Base-by-base conservation (phyloP, 495 filamentous ascomycete genomes). In the Opeltia flavorubescens region DNA sequence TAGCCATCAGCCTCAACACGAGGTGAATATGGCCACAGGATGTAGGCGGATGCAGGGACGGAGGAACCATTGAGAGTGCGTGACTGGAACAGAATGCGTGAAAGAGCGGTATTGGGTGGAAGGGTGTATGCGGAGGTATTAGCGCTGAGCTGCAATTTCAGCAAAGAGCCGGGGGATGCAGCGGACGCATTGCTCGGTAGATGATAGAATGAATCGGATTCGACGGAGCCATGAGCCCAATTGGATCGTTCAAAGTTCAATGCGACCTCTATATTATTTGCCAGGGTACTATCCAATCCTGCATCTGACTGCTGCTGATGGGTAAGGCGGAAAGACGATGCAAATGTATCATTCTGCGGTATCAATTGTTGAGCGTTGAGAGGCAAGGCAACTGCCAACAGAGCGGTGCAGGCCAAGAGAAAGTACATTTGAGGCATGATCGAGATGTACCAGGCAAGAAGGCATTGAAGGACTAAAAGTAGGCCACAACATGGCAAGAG, bases 21-120 rank as follows among this genome's bases (percentile, higher is more conserved):
- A 6, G 69, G 63, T 6, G 51, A 39, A 55, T 63, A 72, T 0
- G 71, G 74, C 69, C 69, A 74, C 21, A 77, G 68, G 20, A 77
- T 59, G 54, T 63, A 73, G 8, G 63, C 74, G 2, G 74, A 71
- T 8, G 66, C 62, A 1, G 74, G 74, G 7, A 74, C 51, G 1
- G 62, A 36, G 17, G 68, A 66, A 12, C 70, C 69, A 45, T 70
- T 71, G 30, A 64, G 47, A 34, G 61, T 64, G 20, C 58, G 58
- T 2, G 67, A 66, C 26, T 64, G 64, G 51, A 74, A 77, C 0
- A 74, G 31, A 49, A 77, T 59, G 30, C 70, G 67, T 11, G 70
- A 71, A 20, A 72, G 50, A 12, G 68, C 60, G 0, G 60, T 62
- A 31, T 51, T 57, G 4, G 62, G 48, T 6, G 69, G 68, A 41